Evolutionary conservation across 768 basidiomycete species (phyloP), one percentile per base, ranked within the genome.

Genomic region (Collybiopsis luxurians): DNA sequence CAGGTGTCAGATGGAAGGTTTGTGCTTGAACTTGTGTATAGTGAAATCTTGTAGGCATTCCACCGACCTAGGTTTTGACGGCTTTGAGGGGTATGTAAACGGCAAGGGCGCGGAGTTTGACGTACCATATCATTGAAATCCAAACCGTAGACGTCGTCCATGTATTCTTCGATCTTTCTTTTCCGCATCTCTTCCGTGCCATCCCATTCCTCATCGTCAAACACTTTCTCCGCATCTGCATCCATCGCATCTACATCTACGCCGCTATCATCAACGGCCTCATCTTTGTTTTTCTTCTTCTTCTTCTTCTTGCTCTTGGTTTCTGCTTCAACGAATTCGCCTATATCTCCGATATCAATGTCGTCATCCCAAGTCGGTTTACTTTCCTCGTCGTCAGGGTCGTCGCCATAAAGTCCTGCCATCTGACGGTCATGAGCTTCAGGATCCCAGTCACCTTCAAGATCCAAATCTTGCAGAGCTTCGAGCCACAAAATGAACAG

Each of bases 61-160:
- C 92, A 6, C 86, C 95, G 50, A 96, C 87, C 95, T 95, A 65
- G 23, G 61, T 15, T 50, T 9, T 31, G 58, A 15, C 21, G 24
- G 31, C 54, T 30, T 55, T 28, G 50, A 42, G 24, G 30, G 44
- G 38, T 28, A 48, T 38, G 26, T 12, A 34, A 36, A 43, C 28
- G 26, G 53, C 11, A 21, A 13, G 10, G 17, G 28, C 5, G 40
- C 4, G 43, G 23, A 28, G n/a, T n/a, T n/a, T 3, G 43, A 77
- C 87, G 64, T 59, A 95, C 95, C 77, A 98, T 83, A 64, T 96
- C 95, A 69, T 98, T 98, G 75, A 98, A 96, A 59, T 98, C 96
- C 17, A 98, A 78, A 34, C 79, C 86, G 67, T 95, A 89, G 40
- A 98, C 77, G 69, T 94, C 91, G 59, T 94, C 89, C 89, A 98